Evolutionary conservation across 2,329 filamentous ascomycete species (phyloP).

Genomic region (Triangularia setosa): DNA sequence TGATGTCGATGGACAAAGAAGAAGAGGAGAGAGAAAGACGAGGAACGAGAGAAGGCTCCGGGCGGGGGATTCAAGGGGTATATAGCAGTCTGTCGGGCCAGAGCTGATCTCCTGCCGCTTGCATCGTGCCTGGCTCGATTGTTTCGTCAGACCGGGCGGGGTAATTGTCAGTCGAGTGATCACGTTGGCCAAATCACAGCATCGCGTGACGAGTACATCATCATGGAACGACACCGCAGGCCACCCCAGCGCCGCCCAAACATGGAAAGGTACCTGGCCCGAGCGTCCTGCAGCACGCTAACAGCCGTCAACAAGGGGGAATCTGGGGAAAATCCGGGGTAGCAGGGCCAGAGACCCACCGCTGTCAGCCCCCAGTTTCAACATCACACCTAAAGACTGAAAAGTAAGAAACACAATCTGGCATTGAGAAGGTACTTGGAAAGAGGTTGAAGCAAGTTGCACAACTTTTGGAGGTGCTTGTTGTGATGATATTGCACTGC

Average conservation of each 20-base stretch:
- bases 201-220: slow-evolving; percentile 31
- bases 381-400: background rate
- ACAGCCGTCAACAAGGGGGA: slow-evolving; percentile 10
- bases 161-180: slow-evolving; percentile 32
- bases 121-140: slow-evolving; percentile 29
- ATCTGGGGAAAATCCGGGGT: slow-evolving; percentile 26
- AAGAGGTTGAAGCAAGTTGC: background rate
- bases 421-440: background rate
- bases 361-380: slow-evolving; percentile 3
- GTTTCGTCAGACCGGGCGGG: slow-evolving; percentile 44
- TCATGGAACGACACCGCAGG: slow-evolving; percentile 24
- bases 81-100: background rate
- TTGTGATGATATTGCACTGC: background rate
- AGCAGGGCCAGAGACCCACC: slow-evolving; percentile 12
- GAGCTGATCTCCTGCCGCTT: background rate
- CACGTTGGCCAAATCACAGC: slow-evolving; percentile 23
- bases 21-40: slow-evolving; percentile 14
- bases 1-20: slow-evolving; percentile 20
- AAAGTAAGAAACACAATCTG: background rate
- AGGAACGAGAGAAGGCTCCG: slow-evolving; percentile 11
- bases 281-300: slow-evolving; percentile 23
- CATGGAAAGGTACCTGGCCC: slow-evolving; percentile 21
- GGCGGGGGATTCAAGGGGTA: slow-evolving; percentile 15
- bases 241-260: slow-evolving; percentile 15
- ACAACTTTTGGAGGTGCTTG: background rate